These are phyloP conservation scores for Brassica nigra DNA, from an alignment of 345 rosid species.

Conservation along the genomic window DNA sequence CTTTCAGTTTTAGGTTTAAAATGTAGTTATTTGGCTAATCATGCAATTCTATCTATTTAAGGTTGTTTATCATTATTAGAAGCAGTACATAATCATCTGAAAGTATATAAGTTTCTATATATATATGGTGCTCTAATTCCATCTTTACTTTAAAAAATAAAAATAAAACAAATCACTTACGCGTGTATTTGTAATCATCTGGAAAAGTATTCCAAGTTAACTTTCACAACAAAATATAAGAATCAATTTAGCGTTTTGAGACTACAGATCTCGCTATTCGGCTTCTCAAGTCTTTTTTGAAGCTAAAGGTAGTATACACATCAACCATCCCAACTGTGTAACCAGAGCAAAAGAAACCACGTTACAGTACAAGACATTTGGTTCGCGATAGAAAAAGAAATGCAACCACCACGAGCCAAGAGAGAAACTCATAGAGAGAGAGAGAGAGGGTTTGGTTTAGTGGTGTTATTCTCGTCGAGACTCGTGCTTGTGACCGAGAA, in stretches of 20 bases:
- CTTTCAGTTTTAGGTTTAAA: not conserved
- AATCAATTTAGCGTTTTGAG: not conserved
- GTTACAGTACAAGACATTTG: not conserved
- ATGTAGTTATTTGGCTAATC: not conserved
- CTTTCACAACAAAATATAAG: not conserved
- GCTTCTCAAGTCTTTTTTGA: not conserved
- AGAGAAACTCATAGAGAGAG: not conserved
- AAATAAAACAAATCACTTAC: not conserved
- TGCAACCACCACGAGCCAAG: not conserved
- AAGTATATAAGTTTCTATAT: not conserved
- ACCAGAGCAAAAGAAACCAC: constrained; percentile 23
- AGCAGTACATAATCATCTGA: not conserved
- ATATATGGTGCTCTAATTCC: not conserved
- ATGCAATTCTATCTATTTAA: not conserved
- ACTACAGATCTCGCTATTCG: too few relatives aligned
- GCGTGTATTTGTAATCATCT: not conserved
- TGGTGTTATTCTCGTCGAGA: constrained; percentile 45
- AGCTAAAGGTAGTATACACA: not conserved
- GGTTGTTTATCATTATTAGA: not conserved
- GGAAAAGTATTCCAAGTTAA: too few relatives aligned
- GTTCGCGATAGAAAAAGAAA: not conserved
- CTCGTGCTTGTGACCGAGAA: constrained; percentile 67
- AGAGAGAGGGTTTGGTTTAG: not conserved
- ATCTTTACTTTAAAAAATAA: not conserved
- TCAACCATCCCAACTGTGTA: not conserved